These are phyloP conservation scores for Caulochytrium protostelioides DNA, from an alignment of 371 early-diverging fungal species.

Conservation along the genomic window DNA sequence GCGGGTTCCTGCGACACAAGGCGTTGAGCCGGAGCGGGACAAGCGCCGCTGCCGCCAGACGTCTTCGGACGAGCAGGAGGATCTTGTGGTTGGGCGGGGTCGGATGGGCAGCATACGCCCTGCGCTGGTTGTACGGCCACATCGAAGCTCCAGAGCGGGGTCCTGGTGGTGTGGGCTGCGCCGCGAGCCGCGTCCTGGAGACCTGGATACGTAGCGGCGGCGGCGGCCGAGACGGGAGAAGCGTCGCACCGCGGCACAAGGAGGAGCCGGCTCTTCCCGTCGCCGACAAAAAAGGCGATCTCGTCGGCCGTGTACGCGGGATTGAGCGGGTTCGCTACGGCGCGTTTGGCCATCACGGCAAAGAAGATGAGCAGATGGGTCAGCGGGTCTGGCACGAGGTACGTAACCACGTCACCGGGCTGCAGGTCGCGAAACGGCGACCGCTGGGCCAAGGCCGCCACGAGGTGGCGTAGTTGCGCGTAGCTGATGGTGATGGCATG, in stretches of 20 bases:
- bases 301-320: slow-evolving; percentile 48
- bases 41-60: no score
- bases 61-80: no score
- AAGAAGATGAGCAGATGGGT: slow-evolving; percentile 48
- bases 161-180: no score
- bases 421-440: slow-evolving; percentile 10
- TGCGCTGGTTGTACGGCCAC: no score
- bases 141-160: no score
- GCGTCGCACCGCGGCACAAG: slow-evolving; percentile 38
- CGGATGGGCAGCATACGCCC: no score
- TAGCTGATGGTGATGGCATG: slow-evolving; percentile 9
- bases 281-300: slow-evolving; percentile 56
- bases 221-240: slow-evolving; percentile 41
- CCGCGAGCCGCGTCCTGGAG: no score
- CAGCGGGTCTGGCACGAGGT: slow-evolving; percentile 44
- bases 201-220: no score
- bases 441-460: slow-evolving; percentile 1
- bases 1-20: no score
- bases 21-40: no score
- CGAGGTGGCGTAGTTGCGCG: slow-evolving; percentile 5
- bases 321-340: slow-evolving; percentile 55
- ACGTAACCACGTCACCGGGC: slow-evolving; percentile 41
- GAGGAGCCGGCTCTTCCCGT: slow-evolving; percentile 37
- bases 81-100: no score
- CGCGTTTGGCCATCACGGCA: slow-evolving; percentile 34